Base-by-base conservation (phyloP, 2,329 filamentous ascomycete genomes). In the Claviceps paspali region DNA sequence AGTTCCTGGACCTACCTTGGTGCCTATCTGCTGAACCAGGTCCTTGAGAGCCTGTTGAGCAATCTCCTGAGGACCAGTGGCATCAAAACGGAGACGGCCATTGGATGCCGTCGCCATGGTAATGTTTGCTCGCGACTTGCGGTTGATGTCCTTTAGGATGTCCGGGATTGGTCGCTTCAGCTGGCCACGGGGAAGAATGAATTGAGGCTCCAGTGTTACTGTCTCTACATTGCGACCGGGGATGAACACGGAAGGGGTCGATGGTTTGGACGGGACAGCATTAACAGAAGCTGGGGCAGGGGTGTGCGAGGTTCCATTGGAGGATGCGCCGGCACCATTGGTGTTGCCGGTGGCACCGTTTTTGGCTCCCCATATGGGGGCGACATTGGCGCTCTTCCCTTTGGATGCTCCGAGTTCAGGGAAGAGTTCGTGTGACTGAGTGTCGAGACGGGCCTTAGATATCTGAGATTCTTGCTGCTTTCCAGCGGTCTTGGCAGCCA, bases 1-100 rank as follows among this genome's bases (percentile, higher is more conserved):
- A n/a, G 12, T n/a, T 10, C 17, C 12, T 15, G 40, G 11, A 52
- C 68, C 47, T 63, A 87, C 83, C 72, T 82, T 92, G 33, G 77
- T 75, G 52, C 87, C 87, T 49, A 98, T 80, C 54, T 93, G 82
- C 51, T 80, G 77, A 32, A 91, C 80, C 45, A 95, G 73, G 48
- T 95, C 86, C 65, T 83, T 87, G 52, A 96, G 70, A 39, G 88
- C 85, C 61, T 91, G 79, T 53, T 85, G 79, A 45, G 88, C 86
- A 49, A 82, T 76, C 41, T 92, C 83, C 41, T 79, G 77, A 40
- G 85, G 80, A 40, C 91, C 88, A 45, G 76, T 80, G 33, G 85
- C 86, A 57, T 88, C 82, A 53, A 98, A 92, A 48, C 79, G 77
- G 48, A 86, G 68, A 27, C 73, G 71, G 17, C 82, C 83, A 45